Conservation (phyloP, 1,139 yeast species). For the Sugiyamaella xylanicola region DNA sequence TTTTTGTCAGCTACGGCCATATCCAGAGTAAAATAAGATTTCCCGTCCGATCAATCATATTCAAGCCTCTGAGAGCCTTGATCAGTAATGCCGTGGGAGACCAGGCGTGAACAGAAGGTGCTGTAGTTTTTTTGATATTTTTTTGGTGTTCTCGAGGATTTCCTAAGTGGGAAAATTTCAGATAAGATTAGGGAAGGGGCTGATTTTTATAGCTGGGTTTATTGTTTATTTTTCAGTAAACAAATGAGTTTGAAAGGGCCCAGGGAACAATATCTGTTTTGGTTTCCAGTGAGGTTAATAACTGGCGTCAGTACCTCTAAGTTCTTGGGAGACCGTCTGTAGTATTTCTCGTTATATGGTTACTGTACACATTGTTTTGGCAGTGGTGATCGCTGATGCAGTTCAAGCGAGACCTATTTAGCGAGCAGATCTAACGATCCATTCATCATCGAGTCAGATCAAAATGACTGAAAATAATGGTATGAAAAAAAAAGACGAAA, state of each 20-base stretch:
- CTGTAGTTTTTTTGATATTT: conserved; percentile 4
- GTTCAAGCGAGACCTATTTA: no score
- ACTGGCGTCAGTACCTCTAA: no score
- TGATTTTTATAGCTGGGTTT: no score
- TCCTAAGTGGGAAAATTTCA: neutral
- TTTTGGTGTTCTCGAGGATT: no score
- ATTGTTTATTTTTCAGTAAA: neutral
- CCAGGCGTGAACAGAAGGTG: conserved; percentile 14
- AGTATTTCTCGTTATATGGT: no score
- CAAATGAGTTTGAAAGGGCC: no score
- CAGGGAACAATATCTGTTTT: no score
- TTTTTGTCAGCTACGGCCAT: neutral
- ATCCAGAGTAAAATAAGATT: conserved; percentile 1
- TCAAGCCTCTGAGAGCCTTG: conserved; percentile 3
- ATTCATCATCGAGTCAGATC: neutral
- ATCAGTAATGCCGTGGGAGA: conserved; percentile 3
- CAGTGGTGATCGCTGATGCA: no score
- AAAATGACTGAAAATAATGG: neutral
- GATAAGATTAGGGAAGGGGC: neutral
- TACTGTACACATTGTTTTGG: no score
- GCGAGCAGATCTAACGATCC: neutral
- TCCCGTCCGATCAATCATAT: conserved; percentile 2
- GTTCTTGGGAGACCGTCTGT: no score
- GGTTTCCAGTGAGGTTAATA: no score
- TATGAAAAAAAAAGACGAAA: neutral